phyloP scores from a whole-genome alignment of 768 basidiomycete genomes.

The Tulasnella sp. region DNA sequence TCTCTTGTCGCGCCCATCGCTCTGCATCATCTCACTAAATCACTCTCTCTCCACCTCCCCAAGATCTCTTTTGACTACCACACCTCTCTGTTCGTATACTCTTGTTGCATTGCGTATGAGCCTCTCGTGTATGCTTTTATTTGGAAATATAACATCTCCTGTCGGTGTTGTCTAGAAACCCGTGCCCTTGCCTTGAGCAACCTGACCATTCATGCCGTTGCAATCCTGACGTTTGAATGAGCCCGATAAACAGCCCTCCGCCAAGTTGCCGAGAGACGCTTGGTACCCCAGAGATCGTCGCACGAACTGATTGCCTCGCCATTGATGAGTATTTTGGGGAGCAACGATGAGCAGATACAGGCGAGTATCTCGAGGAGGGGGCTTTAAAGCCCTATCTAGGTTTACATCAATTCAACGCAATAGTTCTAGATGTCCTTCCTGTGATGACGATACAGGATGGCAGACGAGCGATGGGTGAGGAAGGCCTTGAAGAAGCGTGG shows the following conservation, averaged over 20 bases:
- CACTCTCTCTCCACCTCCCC: neutral
- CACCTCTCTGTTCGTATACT: constrained; percentile 12
- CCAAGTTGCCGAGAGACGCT: neutral
- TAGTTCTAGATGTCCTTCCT: neutral
- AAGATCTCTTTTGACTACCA: neutral
- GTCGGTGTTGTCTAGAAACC: neutral
- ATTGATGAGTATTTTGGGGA: neutral
- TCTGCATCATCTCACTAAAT: neutral
- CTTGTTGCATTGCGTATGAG: constrained; percentile 14
- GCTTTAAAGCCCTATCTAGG: neutral
- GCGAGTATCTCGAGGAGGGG: neutral
- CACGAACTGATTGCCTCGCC: neutral
- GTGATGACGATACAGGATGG: constrained; percentile 2
- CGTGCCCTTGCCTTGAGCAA: neutral
- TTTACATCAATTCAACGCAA: neutral
- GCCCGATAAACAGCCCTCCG: neutral
- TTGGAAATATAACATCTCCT: constrained; percentile 1
- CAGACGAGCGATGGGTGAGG: neutral
- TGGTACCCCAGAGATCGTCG: neutral
- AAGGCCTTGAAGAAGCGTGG: neutral
- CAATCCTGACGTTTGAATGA: neutral
- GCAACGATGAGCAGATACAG: neutral
- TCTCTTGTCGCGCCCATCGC: neutral
- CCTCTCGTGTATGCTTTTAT: neutral
- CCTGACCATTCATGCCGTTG: too few species aligned